phyloP scores from a whole-genome alignment of 176 grass and related monocot genomes.

The Oropetium thomaeum region DNA sequence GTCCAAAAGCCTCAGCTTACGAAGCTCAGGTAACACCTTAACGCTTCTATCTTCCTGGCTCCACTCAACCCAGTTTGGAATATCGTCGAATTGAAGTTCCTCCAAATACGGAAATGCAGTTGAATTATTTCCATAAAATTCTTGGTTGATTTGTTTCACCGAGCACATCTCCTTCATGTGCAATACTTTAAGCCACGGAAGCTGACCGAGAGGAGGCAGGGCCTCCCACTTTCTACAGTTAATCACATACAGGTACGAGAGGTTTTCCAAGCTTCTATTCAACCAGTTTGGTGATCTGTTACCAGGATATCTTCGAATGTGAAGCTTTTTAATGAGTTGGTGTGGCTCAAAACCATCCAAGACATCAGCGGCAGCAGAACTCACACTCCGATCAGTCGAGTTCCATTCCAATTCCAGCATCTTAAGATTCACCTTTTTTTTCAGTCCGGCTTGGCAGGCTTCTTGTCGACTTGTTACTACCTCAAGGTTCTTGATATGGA shows the following conservation, averaged over 20 bases:
- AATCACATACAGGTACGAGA: slow-evolving; percentile 48
- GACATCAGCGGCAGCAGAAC: slow-evolving; percentile 25
- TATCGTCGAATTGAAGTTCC: slow-evolving; percentile 51
- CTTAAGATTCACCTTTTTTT: slow-evolving; percentile 39
- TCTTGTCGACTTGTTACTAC: slow-evolving; percentile 34
- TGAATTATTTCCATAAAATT: slow-evolving; percentile 37
- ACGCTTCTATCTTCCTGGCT: not conserved
- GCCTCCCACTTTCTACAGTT: slow-evolving; percentile 57
- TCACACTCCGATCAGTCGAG: slow-evolving; percentile 5
- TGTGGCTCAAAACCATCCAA: slow-evolving; percentile 50
- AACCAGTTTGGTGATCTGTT: slow-evolving; percentile 43
- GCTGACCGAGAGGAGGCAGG: slow-evolving; percentile 60
- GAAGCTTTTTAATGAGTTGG: slow-evolving; percentile 41
- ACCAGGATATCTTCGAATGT: slow-evolving; percentile 54
- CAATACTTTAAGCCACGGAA: slow-evolving; percentile 47
- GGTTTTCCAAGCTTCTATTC: not conserved
- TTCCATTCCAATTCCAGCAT: slow-evolving; percentile 59
- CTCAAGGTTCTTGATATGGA: slow-evolving; percentile 60
- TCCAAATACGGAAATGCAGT: slow-evolving; percentile 37
- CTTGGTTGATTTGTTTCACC: slow-evolving; percentile 10
- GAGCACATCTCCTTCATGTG: slow-evolving; percentile 53
- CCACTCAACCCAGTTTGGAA: slow-evolving; percentile 49
- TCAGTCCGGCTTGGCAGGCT: slow-evolving; percentile 38
- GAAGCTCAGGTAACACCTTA: slow-evolving; percentile 25
- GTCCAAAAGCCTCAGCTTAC: slow-evolving; percentile 38